phyloP scores from a whole-genome alignment of 345 rosid genomes.

The Erucastrum elatum region DNA sequence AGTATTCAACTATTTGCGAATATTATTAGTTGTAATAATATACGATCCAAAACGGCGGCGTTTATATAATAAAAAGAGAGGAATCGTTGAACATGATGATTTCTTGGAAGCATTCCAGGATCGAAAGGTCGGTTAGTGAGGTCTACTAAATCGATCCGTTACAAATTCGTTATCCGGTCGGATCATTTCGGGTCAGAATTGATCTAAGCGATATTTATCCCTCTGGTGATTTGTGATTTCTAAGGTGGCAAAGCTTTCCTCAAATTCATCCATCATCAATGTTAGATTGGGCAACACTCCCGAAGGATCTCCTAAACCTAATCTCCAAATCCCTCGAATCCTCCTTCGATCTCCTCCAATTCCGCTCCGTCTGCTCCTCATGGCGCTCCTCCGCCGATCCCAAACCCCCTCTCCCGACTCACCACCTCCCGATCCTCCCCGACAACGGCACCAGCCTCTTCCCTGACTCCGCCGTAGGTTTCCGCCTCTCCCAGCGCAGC shows the following conservation, averaged over 20 bases:
- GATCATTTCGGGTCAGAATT: not conserved
- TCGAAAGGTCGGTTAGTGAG: not conserved
- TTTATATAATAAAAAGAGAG: too few relatives aligned
- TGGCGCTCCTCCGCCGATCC: conserved; percentile 71
- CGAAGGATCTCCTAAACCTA: conserved; percentile 62
- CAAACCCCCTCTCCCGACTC: conserved; percentile 41
- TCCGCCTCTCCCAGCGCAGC: conserved; percentile 68
- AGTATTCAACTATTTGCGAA: too few relatives aligned
- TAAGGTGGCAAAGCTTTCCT: not conserved
- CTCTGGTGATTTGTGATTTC: not conserved
- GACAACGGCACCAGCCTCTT: conserved; percentile 48
- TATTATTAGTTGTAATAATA: too few relatives aligned
- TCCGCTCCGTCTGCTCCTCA: conserved; percentile 77
- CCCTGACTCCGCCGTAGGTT: conserved; percentile 44
- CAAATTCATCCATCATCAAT: conserved; percentile 30
- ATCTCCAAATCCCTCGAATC: conserved; percentile 54
- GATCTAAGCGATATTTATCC: not conserved
- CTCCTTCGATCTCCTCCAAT: conserved; percentile 58
- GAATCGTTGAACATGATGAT: too few relatives aligned
- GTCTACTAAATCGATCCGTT: not conserved
- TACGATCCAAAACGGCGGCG: too few relatives aligned
- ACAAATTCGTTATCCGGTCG: not conserved
- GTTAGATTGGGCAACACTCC: conserved; percentile 74
- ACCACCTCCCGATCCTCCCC: conserved; percentile 57
- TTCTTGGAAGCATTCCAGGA: not conserved